Percentiles rank a stretch among this genome's conserved stretches.
phyloP scores from a whole-genome alignment of 1,284 basidiomycete genomes.

The Leccinum solheimii region DNA sequence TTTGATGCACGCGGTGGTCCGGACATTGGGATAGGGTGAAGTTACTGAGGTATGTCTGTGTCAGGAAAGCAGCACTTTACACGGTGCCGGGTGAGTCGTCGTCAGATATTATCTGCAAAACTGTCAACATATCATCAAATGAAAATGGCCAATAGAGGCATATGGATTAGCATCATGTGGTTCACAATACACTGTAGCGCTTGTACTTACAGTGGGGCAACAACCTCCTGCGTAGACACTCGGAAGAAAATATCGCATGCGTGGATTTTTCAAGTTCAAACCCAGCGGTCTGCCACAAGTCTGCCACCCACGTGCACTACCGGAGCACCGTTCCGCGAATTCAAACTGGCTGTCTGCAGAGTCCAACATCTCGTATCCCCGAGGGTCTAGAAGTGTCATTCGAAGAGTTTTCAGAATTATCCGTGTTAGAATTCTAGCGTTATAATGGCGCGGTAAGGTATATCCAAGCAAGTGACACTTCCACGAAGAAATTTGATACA shows the following conservation, averaged over 20 bases:
- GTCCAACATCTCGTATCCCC: not conserved
- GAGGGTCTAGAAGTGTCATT: not conserved
- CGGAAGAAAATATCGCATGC: not conserved
- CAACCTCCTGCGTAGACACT: not conserved
- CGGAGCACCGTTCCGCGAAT: not conserved
- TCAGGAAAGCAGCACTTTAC: not conserved
- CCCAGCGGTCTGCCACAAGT: not conserved
- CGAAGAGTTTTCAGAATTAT: not conserved
- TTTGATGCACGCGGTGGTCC: slow-evolving; percentile 14
- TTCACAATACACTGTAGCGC: not conserved
- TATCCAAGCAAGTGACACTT: too few relatives aligned
- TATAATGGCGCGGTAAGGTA: too few relatives aligned
- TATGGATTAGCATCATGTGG: not conserved
- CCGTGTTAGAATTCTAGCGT: not conserved
- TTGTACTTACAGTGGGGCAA: not conserved
- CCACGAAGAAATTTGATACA: too few relatives aligned
- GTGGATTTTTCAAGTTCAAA: not conserved
- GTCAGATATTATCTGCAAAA: not conserved
- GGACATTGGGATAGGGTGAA: slow-evolving; percentile 15
- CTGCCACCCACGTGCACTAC: not conserved
- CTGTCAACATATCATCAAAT: not conserved
- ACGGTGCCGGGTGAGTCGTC: not conserved
- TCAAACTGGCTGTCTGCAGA: not conserved
- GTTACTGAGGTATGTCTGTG: not conserved
- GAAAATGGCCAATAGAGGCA: not conserved